Percentiles rank a stretch among this genome's conserved stretches.
phyloP scores from a whole-genome alignment of 495 filamentous ascomycete species.

The Trichoderma asperelloides region DNA sequence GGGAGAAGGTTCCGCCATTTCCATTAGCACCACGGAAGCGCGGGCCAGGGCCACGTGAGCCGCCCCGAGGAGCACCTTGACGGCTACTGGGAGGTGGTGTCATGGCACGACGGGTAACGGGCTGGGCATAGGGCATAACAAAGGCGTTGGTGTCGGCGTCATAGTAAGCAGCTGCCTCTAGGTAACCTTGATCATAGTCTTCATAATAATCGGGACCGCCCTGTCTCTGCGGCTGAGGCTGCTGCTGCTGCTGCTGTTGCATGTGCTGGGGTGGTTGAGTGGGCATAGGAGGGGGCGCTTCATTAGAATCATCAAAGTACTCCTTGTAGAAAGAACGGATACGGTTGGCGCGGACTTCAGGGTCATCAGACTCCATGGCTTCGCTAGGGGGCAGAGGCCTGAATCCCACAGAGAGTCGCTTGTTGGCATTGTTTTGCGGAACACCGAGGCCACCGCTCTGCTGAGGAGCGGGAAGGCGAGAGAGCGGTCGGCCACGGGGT shows the following conservation, averaged over 20 bases:
- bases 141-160: constrained; percentile 69
- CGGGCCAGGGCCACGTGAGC: constrained; percentile 19
- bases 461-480: not conserved
- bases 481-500: not conserved
- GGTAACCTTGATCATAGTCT: constrained; percentile 58
- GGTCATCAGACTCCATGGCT: constrained; percentile 62
- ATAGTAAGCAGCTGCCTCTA: constrained; percentile 54
- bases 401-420: constrained; percentile 76
- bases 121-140: constrained; percentile 71
- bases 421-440: constrained; percentile 50
- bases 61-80: not conserved
- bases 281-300: constrained; percentile 14
- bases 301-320: constrained; percentile 85
- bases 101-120: constrained; percentile 85
- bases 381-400: constrained; percentile 84
- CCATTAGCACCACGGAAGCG: constrained; percentile 18
- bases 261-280: constrained; percentile 22
- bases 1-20: not conserved
- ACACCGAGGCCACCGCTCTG: constrained; percentile 40
- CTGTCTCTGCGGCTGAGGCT: constrained; percentile 15
- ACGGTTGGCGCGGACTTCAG: constrained; percentile 88
- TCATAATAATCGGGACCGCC: constrained; percentile 53
- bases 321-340: constrained; percentile 99
- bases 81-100: constrained; percentile 76
- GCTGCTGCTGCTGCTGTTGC: constrained; percentile 13